Evolutionary conservation across 2,329 filamentous ascomycete species (phyloP).

Genomic region (Arthrobotrys iridis): DNA sequence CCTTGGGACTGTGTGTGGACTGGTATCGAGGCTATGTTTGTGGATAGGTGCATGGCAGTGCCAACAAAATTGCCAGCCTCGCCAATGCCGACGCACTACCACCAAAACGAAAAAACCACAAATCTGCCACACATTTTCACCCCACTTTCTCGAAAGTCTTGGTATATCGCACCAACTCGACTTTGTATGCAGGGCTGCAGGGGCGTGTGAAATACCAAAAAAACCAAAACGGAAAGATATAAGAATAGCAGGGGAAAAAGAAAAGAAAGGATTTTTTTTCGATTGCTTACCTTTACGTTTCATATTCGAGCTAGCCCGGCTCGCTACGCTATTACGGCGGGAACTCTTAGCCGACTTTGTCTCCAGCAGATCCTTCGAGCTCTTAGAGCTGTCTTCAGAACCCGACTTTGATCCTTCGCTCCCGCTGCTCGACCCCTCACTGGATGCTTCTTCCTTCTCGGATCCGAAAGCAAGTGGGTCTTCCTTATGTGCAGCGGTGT

Average conservation of each 20-base stretch:
- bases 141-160: neutral
- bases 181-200: neutral
- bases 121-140: constrained; percentile 1
- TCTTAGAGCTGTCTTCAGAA: constrained; percentile 36
- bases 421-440: constrained; percentile 26
- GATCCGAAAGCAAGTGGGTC: constrained; percentile 46
- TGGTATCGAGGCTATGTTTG: constrained; percentile 16
- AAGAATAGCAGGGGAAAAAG: neutral
- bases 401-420: constrained; percentile 43
- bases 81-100: neutral
- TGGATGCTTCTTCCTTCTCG: constrained; percentile 33
- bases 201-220: too few relatives aligned
- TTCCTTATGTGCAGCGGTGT: constrained; percentile 10
- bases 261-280: too few relatives aligned
- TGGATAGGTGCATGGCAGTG: neutral
- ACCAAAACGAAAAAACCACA: constrained; percentile 20
- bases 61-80: constrained; percentile 12
- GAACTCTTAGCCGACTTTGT: constrained; percentile 32
- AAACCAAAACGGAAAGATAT: constrained; percentile 3
- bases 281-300: constrained; percentile 49
- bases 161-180: constrained; percentile 12
- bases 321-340: constrained; percentile 35
- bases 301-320: constrained; percentile 42
- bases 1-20: neutral
- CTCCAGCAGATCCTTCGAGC: constrained; percentile 28